Evolutionary conservation across 768 basidiomycete species (phyloP).

Genomic region (Leccinum subgranulosum): DNA sequence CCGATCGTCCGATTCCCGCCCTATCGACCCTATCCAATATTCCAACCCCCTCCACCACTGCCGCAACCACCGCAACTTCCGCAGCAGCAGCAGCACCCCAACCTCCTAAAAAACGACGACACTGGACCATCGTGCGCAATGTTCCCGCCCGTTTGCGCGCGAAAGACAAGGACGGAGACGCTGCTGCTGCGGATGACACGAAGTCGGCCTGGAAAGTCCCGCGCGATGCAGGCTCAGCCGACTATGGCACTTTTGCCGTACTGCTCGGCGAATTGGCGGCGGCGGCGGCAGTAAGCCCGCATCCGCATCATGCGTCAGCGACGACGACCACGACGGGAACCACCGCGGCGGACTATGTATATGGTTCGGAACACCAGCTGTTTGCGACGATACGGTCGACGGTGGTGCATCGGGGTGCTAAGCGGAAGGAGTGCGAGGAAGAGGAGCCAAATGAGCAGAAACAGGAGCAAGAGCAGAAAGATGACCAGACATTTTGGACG

Average conservation of each 20-base stretch:
- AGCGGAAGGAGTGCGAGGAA: slow-evolving; percentile 14
- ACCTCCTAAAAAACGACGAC: slow-evolving; percentile 38
- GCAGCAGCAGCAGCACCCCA: neutral
- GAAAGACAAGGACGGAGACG: slow-evolving; percentile 52
- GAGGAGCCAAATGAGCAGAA: neutral
- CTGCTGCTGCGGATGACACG: slow-evolving; percentile 22
- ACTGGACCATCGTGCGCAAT: slow-evolving; percentile 62
- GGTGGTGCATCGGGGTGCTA: slow-evolving; percentile 25
- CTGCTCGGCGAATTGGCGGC: neutral
- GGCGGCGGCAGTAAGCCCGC: neutral
- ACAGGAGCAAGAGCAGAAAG: slow-evolving; percentile 2
- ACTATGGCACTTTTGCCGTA: slow-evolving; percentile 54
- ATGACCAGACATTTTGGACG: slow-evolving; percentile 43
- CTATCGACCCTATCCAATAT: slow-evolving; percentile 14
- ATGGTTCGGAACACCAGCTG: slow-evolving; percentile 18
- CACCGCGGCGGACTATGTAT: slow-evolving; percentile 5
- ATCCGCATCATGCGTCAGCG: neutral
- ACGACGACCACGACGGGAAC: neutral
- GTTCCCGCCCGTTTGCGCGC: slow-evolving; percentile 43
- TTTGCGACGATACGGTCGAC: slow-evolving; percentile 39
- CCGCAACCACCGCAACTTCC: neutral
- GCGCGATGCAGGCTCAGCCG: slow-evolving; percentile 51
- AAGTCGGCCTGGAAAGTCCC: slow-evolving; percentile 44
- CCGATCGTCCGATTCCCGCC: slow-evolving; percentile 11
- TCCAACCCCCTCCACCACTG: neutral